Base-by-base conservation (phyloP, 805 yeast genomes). In the Kuraishia cidri region DNA sequence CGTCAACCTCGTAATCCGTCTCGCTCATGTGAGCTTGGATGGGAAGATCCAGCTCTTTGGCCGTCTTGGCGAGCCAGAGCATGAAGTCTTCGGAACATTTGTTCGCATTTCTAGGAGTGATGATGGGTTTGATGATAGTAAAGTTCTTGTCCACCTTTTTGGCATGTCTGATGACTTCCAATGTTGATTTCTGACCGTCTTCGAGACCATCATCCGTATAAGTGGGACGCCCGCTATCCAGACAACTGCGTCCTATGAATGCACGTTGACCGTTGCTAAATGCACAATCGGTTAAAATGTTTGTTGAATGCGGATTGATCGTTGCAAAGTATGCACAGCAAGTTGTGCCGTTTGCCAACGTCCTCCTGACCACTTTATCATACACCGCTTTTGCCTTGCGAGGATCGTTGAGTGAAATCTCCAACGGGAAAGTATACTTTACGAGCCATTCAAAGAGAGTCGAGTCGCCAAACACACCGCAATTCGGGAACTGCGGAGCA, bases 71-170 rank as follows among this genome's bases (percentile, higher is more conserved):
- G 34, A 88, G 62, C 64, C 73, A 66, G 6, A 48, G 47, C 60
- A 90, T 58, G 24, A 85, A 60, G 31, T 72, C 69, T 16, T 71
- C 58, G 3, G 85, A 65, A 49, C 97, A 90, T 13, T 83, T 72
- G 2, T 95, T 95, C 0, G 97, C 97, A 61, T 90, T 90, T 37
- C 98, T 62, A 6, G 98, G 97, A 2, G 97, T 90, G 8, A 90
- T 43, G 10, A 88, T 76, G 0, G 97, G 95, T 32, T 68, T 60
- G 11, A 90, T 68, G 3, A 62, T 40, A 13, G 70, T 67, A 23
- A 66, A 61, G 0, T 44, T 40, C 2, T 84, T 79, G 38, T 80
- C 83, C 31, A 73, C 56, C 5, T 53, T 39, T 12, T 55, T 47
- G 24, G 85, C 64, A 47, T 79, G 77, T 7, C 70, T 61, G 3